Evolutionary conservation across 768 basidiomycete genomes (phyloP), one percentile per base, ranked within the genome.

Genomic region (Naematelia aurantialba): DNA sequence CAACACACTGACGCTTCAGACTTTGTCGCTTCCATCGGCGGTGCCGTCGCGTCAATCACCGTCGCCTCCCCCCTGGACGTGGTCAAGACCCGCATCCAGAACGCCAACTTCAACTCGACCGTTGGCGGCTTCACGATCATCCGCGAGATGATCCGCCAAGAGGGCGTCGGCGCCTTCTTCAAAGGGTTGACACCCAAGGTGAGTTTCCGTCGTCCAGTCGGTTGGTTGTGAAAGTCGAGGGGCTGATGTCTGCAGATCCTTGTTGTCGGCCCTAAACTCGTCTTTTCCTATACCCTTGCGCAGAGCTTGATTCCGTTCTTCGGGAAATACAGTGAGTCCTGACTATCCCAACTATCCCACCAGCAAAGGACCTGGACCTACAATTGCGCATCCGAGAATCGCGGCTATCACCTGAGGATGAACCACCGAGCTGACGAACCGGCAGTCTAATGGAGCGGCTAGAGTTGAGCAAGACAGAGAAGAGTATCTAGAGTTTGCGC

Each of bases 141-240:
- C 58, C 85, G 83, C 73, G 93, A 96, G 25, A 82, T 98, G 59
- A 75, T 98, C 68, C 86, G 85, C 76, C 85, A 90, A 58, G 94
- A 99, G 78, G 94, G 94, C 21, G 62, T 82, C 0, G 73, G 79
- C 0, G 91, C 89, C 17, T 88, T 97, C 79, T 96, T 97, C 84
- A 97, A 99, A 81, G 94, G 94, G 17, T 81, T 97, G 63, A 97
- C 91, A 24, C 94, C 94, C 54, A 99, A 98, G 84, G 91, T 92
- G 52, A 39, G 70, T 59, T 10, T 10, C 19, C 4, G 29, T 5
- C 2, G 14, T 8, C 42, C 26, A 34, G n/a, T 22, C 26, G 4
- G 5, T 56, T 39, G 3, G 19, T 31, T 21, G n/a, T 8, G 19
- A 44, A 24, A 29, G 45, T 29, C 26, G 4, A 49, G 14, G 42